Evolutionary conservation across 2,329 filamentous ascomycete genomes (phyloP).

Genomic region (Annulohypoxylon truncatum): DNA sequence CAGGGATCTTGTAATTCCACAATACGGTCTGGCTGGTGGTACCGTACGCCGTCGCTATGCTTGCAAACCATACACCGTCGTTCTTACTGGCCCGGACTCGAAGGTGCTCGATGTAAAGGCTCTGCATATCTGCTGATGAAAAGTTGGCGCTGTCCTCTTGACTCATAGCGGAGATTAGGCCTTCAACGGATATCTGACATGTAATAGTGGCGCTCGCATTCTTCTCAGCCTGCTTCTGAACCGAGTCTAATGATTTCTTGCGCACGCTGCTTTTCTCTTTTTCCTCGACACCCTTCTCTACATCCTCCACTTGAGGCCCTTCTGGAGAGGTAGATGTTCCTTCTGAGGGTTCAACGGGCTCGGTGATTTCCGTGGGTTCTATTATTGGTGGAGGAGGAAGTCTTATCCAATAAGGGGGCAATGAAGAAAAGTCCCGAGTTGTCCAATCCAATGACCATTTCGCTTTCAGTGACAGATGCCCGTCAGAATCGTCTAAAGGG

Average conservation of each 20-base stretch:
- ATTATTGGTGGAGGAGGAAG: conserved; percentile 53
- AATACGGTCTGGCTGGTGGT: conserved; percentile 66
- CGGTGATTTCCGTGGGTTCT: conserved; percentile 1
- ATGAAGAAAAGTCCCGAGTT: conserved; percentile 60
- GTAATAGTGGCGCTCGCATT: conserved; percentile 52
- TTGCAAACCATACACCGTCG: conserved; percentile 67
- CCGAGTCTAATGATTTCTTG: conserved; percentile 52
- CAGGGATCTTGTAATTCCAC: conserved; percentile 70
- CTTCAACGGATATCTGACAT: conserved; percentile 62
- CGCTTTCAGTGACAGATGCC: conserved; percentile 67
- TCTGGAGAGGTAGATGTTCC: conserved; percentile 29
- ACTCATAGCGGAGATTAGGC: conserved; percentile 59
- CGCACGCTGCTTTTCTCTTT: conserved; percentile 24
- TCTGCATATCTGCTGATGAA: conserved; percentile 49
- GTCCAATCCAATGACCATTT: conserved; percentile 68
- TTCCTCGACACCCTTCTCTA: conserved; percentile 17
- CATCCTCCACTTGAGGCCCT: conserved; percentile 9
- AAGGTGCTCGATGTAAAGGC: conserved; percentile 61
- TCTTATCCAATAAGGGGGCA: conserved; percentile 71
- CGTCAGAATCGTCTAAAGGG: conserved; percentile 69
- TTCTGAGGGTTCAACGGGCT: conserved; percentile 9
- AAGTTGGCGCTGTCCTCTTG: conserved; percentile 50
- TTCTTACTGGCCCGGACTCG: conserved; percentile 51
- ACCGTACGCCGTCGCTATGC: conserved; percentile 65
- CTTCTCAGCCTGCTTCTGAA: conserved; percentile 48